Evolutionary conservation across 2,329 filamentous ascomycete genomes (phyloP).

Genomic region (Microsporum canis): DNA sequence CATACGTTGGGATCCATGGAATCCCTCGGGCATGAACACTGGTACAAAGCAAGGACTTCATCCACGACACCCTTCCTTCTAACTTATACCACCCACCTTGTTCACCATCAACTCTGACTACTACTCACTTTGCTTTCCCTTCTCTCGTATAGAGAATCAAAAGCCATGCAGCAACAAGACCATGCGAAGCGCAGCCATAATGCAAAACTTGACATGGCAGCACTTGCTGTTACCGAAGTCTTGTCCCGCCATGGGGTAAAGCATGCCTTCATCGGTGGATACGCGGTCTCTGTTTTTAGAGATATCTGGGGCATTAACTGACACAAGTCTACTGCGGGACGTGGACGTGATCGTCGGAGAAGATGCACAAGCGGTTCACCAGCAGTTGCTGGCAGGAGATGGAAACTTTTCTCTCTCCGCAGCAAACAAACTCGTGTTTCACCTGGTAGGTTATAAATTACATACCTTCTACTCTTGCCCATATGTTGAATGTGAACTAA

Average conservation of each 20-base stretch:
- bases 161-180: background rate
- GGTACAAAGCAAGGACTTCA: no score
- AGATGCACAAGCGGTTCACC: background rate
- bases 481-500: background rate
- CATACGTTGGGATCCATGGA: no score
- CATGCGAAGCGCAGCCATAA: background rate
- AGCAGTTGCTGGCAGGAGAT: background rate
- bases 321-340: slow-evolving; percentile 7
- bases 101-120: background rate
- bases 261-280: slow-evolving; percentile 12
- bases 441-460: background rate
- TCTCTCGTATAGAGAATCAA: background rate
- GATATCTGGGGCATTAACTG: background rate
- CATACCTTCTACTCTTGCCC: background rate
- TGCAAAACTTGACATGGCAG: background rate
- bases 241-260: background rate
- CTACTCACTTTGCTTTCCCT: background rate
- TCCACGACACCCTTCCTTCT: background rate
- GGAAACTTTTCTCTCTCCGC: slow-evolving; percentile 1
- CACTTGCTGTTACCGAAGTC: background rate
- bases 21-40: no score
- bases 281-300: slow-evolving; percentile 8
- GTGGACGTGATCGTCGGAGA: slow-evolving; percentile 9
- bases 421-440: slow-evolving; percentile 8
- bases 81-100: background rate